These are phyloP conservation scores for Leptosphaerulina australis DNA, from an alignment of 2,329 filamentous ascomycete genomes.

Conservation along the genomic window DNA sequence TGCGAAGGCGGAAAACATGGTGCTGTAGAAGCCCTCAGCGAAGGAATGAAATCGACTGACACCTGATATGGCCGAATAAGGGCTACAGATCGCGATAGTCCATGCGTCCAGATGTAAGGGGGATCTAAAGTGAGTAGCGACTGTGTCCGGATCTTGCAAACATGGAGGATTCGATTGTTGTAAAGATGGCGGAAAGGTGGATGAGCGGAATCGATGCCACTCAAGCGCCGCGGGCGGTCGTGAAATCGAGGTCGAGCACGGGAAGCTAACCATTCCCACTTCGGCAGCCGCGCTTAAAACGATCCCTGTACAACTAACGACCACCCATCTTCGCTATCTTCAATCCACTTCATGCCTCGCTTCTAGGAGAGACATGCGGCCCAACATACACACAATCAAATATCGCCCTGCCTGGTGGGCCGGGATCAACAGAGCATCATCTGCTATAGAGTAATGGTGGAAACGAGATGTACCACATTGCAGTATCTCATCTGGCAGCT, in stretches of 20 bases:
- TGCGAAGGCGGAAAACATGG: slow-evolving; percentile 46
- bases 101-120: slow-evolving; percentile 28
- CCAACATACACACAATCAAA: not conserved
- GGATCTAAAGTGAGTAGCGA: slow-evolving; percentile 19
- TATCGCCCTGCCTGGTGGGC: slow-evolving; percentile 7
- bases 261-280: slow-evolving; percentile 31
- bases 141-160: slow-evolving; percentile 22
- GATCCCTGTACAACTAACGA: slow-evolving; percentile 21
- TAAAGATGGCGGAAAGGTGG: slow-evolving; percentile 35
- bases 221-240: slow-evolving; percentile 24
- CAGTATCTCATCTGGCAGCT: not conserved
- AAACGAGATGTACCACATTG: slow-evolving; percentile 14
- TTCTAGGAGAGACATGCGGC: slow-evolving; percentile 3
- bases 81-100: slow-evolving; percentile 30
- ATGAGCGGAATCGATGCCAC: slow-evolving; percentile 20
- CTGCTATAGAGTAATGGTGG: slow-evolving; percentile 9
- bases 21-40: slow-evolving; percentile 23
- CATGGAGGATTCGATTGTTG: slow-evolving; percentile 40
- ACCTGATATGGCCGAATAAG: slow-evolving; percentile 36
- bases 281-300: slow-evolving; percentile 25
- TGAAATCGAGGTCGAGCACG: slow-evolving; percentile 37
- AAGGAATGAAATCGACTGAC: slow-evolving; percentile 32
- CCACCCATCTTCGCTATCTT: slow-evolving; percentile 5
- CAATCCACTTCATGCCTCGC: slow-evolving; percentile 16
- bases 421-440: slow-evolving; percentile 12